phyloP scores from a whole-genome alignment of 2,329 filamentous ascomycete genomes.

The Xylariaceae sp. region DNA sequence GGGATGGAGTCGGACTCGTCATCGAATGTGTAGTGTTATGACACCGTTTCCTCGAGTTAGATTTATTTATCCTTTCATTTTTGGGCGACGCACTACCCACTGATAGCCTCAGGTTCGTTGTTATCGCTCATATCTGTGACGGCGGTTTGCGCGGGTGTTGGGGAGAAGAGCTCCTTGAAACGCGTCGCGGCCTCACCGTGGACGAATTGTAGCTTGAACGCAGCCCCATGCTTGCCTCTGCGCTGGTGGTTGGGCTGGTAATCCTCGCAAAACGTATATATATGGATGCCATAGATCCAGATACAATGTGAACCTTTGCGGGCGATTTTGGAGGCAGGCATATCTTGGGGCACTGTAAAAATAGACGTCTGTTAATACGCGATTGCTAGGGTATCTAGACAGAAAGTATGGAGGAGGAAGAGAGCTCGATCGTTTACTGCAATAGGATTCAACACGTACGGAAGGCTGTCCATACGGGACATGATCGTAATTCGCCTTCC shows the following conservation, averaged over 20 bases:
- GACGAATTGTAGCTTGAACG: conserved; percentile 55
- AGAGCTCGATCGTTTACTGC: neutral
- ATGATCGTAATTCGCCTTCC: conserved; percentile 56
- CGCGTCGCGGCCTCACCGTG: conserved; percentile 37
- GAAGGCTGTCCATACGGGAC: conserved; percentile 68
- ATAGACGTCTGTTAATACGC: no score
- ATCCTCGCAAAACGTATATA: conserved; percentile 61
- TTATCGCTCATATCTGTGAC: conserved; percentile 8
- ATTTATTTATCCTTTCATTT: no score
- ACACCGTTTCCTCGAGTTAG: no score
- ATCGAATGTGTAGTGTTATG: no score
- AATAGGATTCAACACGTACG: conserved; percentile 42
- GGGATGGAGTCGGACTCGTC: no score
- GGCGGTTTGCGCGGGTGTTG: conserved; percentile 26
- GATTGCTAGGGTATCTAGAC: neutral
- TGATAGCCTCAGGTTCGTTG: neutral
- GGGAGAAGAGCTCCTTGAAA: conserved; percentile 48
- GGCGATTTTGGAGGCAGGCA: conserved; percentile 51
- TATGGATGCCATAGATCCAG: conserved; percentile 56
- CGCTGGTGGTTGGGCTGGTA: conserved; percentile 58
- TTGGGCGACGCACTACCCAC: no score
- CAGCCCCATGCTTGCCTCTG: conserved; percentile 46
- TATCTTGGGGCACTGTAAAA: conserved; percentile 53
- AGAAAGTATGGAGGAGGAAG: neutral
- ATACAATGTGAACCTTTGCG: conserved; percentile 51